These are phyloP conservation scores for Dillenia turbinata DNA, from an alignment of 164 flowering plant species.

Conservation along the genomic window DNA sequence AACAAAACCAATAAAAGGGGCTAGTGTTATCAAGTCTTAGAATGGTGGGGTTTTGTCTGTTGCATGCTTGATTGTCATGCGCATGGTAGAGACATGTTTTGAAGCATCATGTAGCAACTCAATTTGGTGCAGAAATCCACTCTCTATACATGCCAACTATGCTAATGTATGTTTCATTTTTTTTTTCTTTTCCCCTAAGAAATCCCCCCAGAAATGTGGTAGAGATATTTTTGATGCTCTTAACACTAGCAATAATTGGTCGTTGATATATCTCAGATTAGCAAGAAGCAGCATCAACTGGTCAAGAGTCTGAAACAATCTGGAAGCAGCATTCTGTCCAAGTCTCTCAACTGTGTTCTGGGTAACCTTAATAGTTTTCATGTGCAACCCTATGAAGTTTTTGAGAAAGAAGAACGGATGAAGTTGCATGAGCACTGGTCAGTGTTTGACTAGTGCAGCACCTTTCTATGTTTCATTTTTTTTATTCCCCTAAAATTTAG, in stretches of 20 bases:
- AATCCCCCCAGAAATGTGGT: background rate
- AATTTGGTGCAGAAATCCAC: too few species aligned
- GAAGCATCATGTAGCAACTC: too few species aligned
- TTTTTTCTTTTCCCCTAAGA: too few species aligned
- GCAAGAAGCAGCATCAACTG: constrained; percentile 68
- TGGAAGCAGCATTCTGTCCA: constrained; percentile 60
- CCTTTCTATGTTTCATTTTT: background rate
- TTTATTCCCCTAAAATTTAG: background rate
- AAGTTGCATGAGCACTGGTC: constrained; percentile 81
- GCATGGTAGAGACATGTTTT: too few species aligned
- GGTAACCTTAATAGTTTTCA: constrained; percentile 56
- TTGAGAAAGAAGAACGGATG: constrained; percentile 71
- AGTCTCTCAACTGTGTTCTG: constrained; percentile 56
- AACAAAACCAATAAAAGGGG: too few species aligned
- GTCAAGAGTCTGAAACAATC: constrained; percentile 68
- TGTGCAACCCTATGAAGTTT: constrained; percentile 68
- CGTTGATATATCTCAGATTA: constrained; percentile 46
- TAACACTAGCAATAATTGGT: constrained; percentile 1
- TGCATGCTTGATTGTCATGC: too few species aligned
- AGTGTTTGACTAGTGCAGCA: constrained; percentile 19
- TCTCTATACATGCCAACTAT: too few species aligned
- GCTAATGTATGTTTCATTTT: too few species aligned
- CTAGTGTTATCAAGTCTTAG: too few species aligned
- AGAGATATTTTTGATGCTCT: background rate
- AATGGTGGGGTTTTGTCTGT: too few species aligned